Percentiles rank a stretch among this genome's conserved stretches.
Conservation (phyloP, 306 rosid genomes). For the Clitoria ternatea region DNA sequence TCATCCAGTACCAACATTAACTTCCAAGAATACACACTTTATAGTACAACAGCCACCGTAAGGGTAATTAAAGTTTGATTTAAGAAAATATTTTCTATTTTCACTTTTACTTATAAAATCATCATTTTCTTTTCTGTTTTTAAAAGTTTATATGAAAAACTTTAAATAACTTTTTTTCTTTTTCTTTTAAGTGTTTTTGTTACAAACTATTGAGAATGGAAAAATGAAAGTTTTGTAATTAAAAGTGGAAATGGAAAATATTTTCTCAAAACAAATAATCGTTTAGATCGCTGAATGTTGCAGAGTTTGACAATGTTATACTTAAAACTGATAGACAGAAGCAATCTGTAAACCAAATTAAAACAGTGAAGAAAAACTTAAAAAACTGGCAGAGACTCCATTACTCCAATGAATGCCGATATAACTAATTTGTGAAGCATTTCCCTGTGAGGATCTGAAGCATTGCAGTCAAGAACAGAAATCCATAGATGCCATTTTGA, state of each 20-base stretch:
- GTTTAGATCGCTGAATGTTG: background rate
- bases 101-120: too few relatives aligned
- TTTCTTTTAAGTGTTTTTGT: too few relatives aligned
- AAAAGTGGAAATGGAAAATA: too few relatives aligned
- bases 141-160: too few relatives aligned
- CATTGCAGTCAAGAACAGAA: constrained; percentile 18
- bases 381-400: background rate
- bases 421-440: constrained; percentile 1
- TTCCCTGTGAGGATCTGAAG: constrained; percentile 1
- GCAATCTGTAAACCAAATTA: background rate
- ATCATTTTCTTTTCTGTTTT: too few relatives aligned
- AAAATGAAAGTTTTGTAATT: too few relatives aligned
- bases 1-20: constrained; percentile 32
- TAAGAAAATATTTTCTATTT: too few relatives aligned
- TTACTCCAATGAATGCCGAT: too few relatives aligned
- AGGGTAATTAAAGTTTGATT: too few relatives aligned
- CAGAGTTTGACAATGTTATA: background rate
- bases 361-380: background rate
- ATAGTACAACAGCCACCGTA: background rate
- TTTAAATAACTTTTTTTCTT: too few relatives aligned
- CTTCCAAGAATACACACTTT: constrained; percentile 1
- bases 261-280: too few relatives aligned
- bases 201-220: too few relatives aligned
- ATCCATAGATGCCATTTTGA: background rate
- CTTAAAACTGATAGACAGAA: background rate